Conservation (phyloP, 371 early-diverging fungal species). For the Thermomucor indicae-seudaticae region DNA sequence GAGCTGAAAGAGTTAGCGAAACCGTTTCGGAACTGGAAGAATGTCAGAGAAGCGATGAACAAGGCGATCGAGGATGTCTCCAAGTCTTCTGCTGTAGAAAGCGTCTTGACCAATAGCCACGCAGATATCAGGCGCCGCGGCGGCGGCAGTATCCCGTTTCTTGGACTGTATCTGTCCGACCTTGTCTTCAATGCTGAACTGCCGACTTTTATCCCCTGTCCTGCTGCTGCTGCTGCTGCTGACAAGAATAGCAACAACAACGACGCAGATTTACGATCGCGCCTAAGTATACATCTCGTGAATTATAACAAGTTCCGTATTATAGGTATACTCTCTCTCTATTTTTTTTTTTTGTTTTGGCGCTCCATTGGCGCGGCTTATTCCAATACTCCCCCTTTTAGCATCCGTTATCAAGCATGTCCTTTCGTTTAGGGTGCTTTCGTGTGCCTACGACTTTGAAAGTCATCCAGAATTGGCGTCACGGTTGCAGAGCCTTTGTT, state of each 20-base stretch:
- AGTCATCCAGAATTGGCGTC: constrained; percentile 15
- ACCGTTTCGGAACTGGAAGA: constrained; percentile 58
- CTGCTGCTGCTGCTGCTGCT: too few species aligned
- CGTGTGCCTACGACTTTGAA: constrained; percentile 47
- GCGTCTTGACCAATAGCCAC: constrained; percentile 24
- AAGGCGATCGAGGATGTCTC: constrained; percentile 38
- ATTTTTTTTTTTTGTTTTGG: neutral
- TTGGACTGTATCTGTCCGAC: constrained; percentile 64
- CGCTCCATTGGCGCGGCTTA: too few species aligned
- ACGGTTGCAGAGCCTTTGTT: constrained; percentile 22
- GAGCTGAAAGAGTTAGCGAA: constrained; percentile 53
- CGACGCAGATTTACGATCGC: constrained; percentile 22
- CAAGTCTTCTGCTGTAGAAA: constrained; percentile 42
- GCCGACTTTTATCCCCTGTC: constrained; percentile 54
- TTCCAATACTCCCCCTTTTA: neutral
- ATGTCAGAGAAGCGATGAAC: constrained; percentile 51
- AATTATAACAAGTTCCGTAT: constrained; percentile 66
- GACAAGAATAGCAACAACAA: neutral
- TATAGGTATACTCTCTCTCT: constrained; percentile 21
- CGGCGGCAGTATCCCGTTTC: constrained; percentile 54
- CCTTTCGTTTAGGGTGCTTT: constrained; percentile 55
- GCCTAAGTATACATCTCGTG: constrained; percentile 37
- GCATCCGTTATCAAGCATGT: constrained; percentile 62
- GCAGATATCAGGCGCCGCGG: constrained; percentile 7
- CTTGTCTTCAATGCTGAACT: constrained; percentile 61